Base-by-base conservation (phyloP, 805 yeast genomes). In the Lachancea cidri region DNA sequence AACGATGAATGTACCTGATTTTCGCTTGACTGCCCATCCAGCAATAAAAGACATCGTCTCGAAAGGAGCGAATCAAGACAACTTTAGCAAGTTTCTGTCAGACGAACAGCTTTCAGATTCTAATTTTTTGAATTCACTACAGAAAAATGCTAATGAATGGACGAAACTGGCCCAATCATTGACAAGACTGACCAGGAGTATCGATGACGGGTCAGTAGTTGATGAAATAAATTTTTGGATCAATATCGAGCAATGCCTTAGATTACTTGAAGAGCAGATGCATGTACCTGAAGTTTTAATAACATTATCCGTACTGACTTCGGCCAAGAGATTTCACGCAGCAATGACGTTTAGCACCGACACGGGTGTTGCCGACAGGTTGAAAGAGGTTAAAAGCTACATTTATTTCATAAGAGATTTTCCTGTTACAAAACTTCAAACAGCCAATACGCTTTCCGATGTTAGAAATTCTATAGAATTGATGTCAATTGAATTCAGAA, bases 171-270 rank as follows among this genome's bases (percentile, higher is more conserved):
- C 86, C 4, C 76, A 41, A 13, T 9, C 25, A 2, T 33, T 47
- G 16, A 45, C 87, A 0, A 65, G 66, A 17, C 36, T 46, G 25
- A 47, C 87, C 0, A 65, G 66, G 16, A 74, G 74, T 19, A 76
- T 83, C 0, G 45, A 62, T 0, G 78, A 73, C 19, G 87, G 85
- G 2, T 63, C 77, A 0, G 71, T 77, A 1, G 49, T 62, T 1
- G 87, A 83, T 31, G 97, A 89, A 53, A 68, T 83, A 3, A 76
- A 72, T 35, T 88, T 84, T 49, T 89, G 97, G 97, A 64, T 68
- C 6, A 74, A 86, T 0, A 69, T 85, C 67, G 91, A 85, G 51
- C 54, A 62, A 2, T 80, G 86, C 0, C 65, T 89, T 33, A 43
- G 50, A 2, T 65, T 78, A 1, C 69, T 85, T 1, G 74, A 76